phyloP scores from a whole-genome alignment of 768 basidiomycete species.

The Lentinula edodes region DNA sequence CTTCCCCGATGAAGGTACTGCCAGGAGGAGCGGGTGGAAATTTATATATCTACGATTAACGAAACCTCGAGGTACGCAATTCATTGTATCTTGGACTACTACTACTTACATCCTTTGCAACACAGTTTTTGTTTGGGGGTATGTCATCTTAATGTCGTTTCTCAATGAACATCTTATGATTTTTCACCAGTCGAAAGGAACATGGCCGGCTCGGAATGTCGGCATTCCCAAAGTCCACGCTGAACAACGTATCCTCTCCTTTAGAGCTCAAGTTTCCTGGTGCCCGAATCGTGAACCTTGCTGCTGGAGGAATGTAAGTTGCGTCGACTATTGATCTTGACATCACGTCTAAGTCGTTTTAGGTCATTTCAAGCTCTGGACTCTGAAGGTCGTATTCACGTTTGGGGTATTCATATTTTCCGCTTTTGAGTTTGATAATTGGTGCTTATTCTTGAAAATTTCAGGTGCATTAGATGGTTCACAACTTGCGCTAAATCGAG shows the following conservation, averaged over 20 bases:
- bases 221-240: constrained; percentile 25
- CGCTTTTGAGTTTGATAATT: neutral
- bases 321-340: neutral
- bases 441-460: neutral
- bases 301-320: constrained; percentile 78
- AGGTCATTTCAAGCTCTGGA: constrained; percentile 90
- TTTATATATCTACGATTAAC: constrained; percentile 69
- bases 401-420: constrained; percentile 61
- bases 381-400: constrained; percentile 62
- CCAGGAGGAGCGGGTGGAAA: constrained; percentile 74
- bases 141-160: constrained; percentile 10
- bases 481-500: constrained; percentile 30
- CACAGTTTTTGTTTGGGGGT: constrained; percentile 52
- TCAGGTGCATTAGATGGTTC: constrained; percentile 59
- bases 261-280: constrained; percentile 54
- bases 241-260: constrained; percentile 55
- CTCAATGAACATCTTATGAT: constrained; percentile 1
- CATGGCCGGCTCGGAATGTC: constrained; percentile 61
- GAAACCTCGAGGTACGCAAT: constrained; percentile 57
- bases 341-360: neutral
- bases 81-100: neutral
- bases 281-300: constrained; percentile 62
- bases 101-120: neutral
- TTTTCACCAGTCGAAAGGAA: constrained; percentile 42
- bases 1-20: constrained; percentile 66